Evolutionary conservation across 345 rosid genomes (phyloP), one percentile per base, ranked within the genome.

Genomic region (Lepidium didymum): DNA sequence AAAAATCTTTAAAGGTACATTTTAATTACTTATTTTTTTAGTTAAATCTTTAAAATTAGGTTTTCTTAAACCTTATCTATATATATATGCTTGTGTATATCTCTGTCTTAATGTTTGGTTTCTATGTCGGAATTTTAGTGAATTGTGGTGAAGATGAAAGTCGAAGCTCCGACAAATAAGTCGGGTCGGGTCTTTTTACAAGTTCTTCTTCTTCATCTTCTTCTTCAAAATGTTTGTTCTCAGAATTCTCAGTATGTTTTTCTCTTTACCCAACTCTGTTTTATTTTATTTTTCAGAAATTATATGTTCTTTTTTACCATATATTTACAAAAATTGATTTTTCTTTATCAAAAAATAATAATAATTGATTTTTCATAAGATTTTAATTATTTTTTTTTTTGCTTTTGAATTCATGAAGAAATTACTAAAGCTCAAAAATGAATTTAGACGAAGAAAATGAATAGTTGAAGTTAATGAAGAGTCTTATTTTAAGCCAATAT

Each of bases 151-250:
- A 40, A 74, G 45, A 74, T 74, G 78, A 62, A 51, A 37, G 38
- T 67, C 52, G 53, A 59, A 68, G 74, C 69, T 74, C 74, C 64
- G 52, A 9, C 4, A 13, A 67, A 27, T 14, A 54, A 62, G 34
- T 9, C 43, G 53, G 53, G 53, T 68, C 27, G 45, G 59, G 36
- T 74, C 55, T 44, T 62, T 2, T 1, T 67, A 11, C 64, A 37
- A 43, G 31, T 74, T 53, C 64, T 74, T 59, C 62, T 73, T 51
- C 49, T 50, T 1, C 67, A 12, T 37, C 56, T 50, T 34, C 68
- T 66, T 68, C 64, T 74, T 37, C 74, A 60, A 18, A 53, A 56
- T 62, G 78, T 46, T 61, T 64, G 46, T 68, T 54, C 74, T 61
- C 78, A 68, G 40, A 68, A 40, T 11, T 37, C 68, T 47, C 69